Evolutionary conservation across 2,329 filamentous ascomycete genomes (phyloP).

Genomic region (Sporothrix brasiliensis): DNA sequence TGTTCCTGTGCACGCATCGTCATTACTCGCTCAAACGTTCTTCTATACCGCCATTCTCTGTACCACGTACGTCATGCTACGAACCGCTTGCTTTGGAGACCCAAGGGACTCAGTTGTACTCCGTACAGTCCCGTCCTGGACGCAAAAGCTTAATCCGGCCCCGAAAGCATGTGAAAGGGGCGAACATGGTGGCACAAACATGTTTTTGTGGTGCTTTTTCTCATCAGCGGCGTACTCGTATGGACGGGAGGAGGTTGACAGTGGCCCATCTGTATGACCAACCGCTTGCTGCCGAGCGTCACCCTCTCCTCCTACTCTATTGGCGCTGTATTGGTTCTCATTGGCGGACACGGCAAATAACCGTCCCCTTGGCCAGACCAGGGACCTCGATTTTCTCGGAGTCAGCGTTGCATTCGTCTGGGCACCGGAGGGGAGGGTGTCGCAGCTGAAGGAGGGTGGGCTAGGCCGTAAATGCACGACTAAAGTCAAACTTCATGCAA

Average conservation of each 20-base stretch:
- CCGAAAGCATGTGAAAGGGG: constrained; percentile 19
- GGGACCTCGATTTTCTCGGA: constrained; percentile 4
- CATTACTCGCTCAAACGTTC: constrained; percentile 6
- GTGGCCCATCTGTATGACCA: constrained; percentile 8
- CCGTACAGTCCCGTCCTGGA: background rate
- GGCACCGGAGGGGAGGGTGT: constrained; percentile 3
- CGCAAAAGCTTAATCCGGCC: background rate
- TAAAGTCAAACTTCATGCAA: background rate
- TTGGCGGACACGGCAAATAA: background rate
- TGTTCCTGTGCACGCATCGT: background rate
- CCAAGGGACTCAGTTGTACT: background rate
- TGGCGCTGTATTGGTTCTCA: background rate
- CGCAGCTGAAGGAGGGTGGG: background rate
- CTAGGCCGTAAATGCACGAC: background rate
- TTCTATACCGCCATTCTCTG: background rate
- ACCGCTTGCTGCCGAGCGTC: constrained; percentile 23
- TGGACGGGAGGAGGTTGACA: background rate
- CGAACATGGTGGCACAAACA: constrained; percentile 8
- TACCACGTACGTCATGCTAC: background rate
- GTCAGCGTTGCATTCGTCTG: constrained; percentile 22
- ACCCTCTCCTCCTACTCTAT: background rate
- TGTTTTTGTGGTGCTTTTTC: background rate
- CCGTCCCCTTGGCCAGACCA: background rate
- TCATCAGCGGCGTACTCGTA: constrained; percentile 5
- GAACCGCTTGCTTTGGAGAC: too few relatives aligned